phyloP scores from a whole-genome alignment of 345 rosid genomes.

The Rhodomyrtus tomentosa region DNA sequence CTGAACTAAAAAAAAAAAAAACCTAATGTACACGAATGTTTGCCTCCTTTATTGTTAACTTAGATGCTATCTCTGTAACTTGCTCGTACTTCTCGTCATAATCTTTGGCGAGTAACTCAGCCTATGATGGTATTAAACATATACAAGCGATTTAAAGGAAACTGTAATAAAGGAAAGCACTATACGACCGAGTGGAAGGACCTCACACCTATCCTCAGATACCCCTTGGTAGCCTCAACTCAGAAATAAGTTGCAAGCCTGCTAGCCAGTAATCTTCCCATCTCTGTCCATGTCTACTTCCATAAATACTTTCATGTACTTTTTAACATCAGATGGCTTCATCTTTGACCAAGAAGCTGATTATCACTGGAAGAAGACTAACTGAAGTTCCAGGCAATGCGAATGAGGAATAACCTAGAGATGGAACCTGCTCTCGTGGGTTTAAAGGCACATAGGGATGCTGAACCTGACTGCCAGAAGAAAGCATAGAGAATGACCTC shows the following conservation, averaged over 20 bases:
- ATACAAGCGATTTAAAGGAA: neutral
- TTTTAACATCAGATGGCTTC: constrained; percentile 79
- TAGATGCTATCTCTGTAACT: constrained; percentile 89
- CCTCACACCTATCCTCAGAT: neutral
- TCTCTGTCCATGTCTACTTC: constrained; percentile 91
- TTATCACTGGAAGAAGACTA: constrained; percentile 37
- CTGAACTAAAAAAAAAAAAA: constrained; percentile 10
- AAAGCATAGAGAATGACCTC: constrained; percentile 50
- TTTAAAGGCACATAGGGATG: constrained; percentile 30
- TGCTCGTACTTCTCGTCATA: constrained; percentile 96
- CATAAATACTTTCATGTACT: constrained; percentile 78
- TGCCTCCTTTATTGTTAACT: constrained; percentile 89
- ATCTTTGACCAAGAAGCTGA: constrained; percentile 80
- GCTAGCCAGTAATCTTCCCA: constrained; percentile 90
- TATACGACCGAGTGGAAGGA: neutral
- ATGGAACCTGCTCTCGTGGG: constrained; percentile 36
- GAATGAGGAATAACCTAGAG: constrained; percentile 37
- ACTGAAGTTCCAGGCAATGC: constrained; percentile 37
- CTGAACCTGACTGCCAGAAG: constrained; percentile 47
- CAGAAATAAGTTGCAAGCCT: constrained; percentile 80
- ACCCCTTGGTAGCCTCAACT: constrained; percentile 97
- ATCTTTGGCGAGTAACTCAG: constrained; percentile 74
- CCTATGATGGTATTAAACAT: constrained; percentile 37
- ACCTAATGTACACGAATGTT: constrained; percentile 87
- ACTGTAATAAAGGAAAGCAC: neutral